Evolutionary conservation across 495 filamentous ascomycete species (phyloP).

Genomic region (Trichodelitschia bisporula): DNA sequence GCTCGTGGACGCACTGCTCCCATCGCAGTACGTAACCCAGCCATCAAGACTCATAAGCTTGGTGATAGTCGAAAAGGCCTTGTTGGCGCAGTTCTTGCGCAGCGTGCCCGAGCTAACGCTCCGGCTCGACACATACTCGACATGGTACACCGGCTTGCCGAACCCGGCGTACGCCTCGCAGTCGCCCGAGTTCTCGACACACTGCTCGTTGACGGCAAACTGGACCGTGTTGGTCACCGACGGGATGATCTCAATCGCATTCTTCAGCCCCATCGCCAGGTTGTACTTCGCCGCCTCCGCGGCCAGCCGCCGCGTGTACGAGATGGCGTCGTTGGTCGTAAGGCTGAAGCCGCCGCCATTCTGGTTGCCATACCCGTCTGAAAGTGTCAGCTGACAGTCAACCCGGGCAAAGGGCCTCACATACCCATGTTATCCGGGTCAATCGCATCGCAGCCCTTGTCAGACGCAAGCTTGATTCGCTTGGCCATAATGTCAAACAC

Average conservation of each 20-base stretch:
- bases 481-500: slow-evolving; percentile 36
- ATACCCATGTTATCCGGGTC: slow-evolving; percentile 55
- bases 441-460: slow-evolving; percentile 43
- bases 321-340: slow-evolving; percentile 25
- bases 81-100: slow-evolving; percentile 18
- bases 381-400: not conserved
- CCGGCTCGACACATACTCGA: slow-evolving; percentile 36
- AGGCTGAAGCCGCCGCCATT: slow-evolving; percentile 34
- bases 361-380: slow-evolving; percentile 18
- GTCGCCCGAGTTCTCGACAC: slow-evolving; percentile 28
- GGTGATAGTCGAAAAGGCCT: slow-evolving; percentile 32
- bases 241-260: slow-evolving; percentile 32
- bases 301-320: slow-evolving; percentile 35
- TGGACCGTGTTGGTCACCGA: slow-evolving; percentile 30
- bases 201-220: slow-evolving; percentile 54
- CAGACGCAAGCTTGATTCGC: slow-evolving; percentile 28
- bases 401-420: slow-evolving; percentile 22
- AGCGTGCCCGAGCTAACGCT: no score
- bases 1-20: slow-evolving; percentile 1
- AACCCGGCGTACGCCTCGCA: slow-evolving; percentile 30
- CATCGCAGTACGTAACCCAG: slow-evolving; percentile 24
- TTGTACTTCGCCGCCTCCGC: slow-evolving; percentile 21
- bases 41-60: slow-evolving; percentile 36
- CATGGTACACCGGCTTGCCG: slow-evolving; percentile 47
- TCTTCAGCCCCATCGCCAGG: slow-evolving; percentile 39